Evolutionary conservation across 495 filamentous ascomycete species (phyloP).

Genomic region (Astrocystis sublimbata): DNA sequence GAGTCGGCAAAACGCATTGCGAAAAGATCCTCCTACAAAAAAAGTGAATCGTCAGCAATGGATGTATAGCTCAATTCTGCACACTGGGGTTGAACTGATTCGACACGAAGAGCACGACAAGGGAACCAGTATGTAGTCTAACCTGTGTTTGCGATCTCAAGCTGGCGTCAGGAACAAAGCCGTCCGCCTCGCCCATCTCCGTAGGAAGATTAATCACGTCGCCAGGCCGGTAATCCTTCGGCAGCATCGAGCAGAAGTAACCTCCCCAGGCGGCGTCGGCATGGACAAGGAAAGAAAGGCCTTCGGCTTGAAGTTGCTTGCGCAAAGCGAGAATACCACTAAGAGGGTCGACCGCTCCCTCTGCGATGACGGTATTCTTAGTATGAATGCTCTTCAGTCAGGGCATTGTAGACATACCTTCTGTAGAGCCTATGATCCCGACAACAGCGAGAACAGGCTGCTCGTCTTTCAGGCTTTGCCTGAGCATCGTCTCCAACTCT

Average conservation of each 20-base stretch:
- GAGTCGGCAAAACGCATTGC: slow-evolving; percentile 40
- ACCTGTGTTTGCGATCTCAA: slow-evolving; percentile 37
- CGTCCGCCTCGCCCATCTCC: slow-evolving; percentile 25
- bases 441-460: slow-evolving; percentile 35
- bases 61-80: neutral
- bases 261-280: slow-evolving; percentile 54
- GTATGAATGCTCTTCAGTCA: neutral
- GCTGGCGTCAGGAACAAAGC: slow-evolving; percentile 34
- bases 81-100: neutral
- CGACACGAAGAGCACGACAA: neutral
- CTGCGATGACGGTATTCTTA: slow-evolving; percentile 9
- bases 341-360: slow-evolving; percentile 47
- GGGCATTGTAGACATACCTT: slow-evolving; percentile 24
- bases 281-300: slow-evolving; percentile 47
- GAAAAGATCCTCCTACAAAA: slow-evolving; percentile 32
- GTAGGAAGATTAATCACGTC: slow-evolving; percentile 23
- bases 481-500: slow-evolving; percentile 33
- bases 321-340: slow-evolving; percentile 40
- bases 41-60: neutral
- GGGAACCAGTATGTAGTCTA: neutral
- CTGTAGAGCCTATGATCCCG: slow-evolving; percentile 33
- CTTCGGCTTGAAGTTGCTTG: slow-evolving; percentile 37
- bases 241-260: slow-evolving; percentile 51
- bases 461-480: slow-evolving; percentile 32
- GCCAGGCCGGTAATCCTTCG: slow-evolving; percentile 21